phyloP scores from a whole-genome alignment of 1,139 yeast species.

The Tardiomyces blankii region DNA sequence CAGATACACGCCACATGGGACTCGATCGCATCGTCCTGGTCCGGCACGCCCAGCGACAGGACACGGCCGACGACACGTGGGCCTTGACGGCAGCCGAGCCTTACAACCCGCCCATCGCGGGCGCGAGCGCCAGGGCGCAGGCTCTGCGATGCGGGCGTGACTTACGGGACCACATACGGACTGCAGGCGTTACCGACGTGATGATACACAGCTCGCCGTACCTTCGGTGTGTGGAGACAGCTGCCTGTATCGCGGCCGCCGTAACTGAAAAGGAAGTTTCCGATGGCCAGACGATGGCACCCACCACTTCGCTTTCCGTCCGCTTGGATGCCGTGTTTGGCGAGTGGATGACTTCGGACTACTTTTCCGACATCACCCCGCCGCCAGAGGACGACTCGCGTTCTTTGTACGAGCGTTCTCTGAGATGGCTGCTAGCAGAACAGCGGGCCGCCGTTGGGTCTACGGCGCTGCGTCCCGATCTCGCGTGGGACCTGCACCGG shows the following conservation, averaged over 20 bases:
- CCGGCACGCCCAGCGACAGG: slow-evolving; percentile 27
- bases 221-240: slow-evolving; percentile 29
- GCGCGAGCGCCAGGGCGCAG: slow-evolving; percentile 19
- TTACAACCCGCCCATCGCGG: slow-evolving; percentile 27
- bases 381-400: slow-evolving; percentile 27
- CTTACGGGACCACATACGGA: slow-evolving; percentile 10
- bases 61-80: slow-evolving; percentile 23
- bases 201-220: slow-evolving; percentile 28
- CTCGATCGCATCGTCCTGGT: slow-evolving; percentile 17
- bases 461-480: slow-evolving; percentile 9
- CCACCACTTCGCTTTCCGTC: slow-evolving; percentile 7
- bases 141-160: slow-evolving; percentile 10
- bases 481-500: slow-evolving; percentile 19
- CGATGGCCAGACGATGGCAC: slow-evolving; percentile 2
- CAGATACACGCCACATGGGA: background rate
- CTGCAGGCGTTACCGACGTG: slow-evolving; percentile 7
- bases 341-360: slow-evolving; percentile 31
- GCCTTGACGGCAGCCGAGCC: slow-evolving; percentile 23
- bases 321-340: slow-evolving; percentile 28
- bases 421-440: slow-evolving; percentile 13
- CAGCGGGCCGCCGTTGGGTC: background rate
- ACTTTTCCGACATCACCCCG: slow-evolving; percentile 23
- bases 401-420: slow-evolving; percentile 18
- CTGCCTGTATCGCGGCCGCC: slow-evolving; percentile 19
- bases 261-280: background rate